A percentile compares a stretch with the other conserved stretches of the same genome.
These are phyloP conservation scores for Prunus kanzakura DNA, from an alignment of 306 rosid species.

Conservation along the genomic window DNA sequence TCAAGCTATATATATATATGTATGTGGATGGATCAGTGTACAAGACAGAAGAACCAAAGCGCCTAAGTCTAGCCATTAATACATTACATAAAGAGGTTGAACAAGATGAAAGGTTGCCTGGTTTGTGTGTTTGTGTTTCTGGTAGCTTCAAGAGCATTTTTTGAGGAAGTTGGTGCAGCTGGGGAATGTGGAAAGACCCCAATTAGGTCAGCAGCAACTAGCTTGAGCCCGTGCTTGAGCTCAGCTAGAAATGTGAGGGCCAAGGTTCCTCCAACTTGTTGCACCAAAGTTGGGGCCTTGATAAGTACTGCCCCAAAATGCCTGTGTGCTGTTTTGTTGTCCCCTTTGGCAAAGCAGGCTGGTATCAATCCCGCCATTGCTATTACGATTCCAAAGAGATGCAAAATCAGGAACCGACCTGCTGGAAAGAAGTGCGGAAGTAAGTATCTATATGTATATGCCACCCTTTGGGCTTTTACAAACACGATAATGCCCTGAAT, in stretches of 20 bases:
- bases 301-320: conserved; percentile 60
- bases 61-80: neutral
- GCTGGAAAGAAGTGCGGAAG: conserved; percentile 90
- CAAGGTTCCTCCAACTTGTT: conserved; percentile 64
- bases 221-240: conserved; percentile 68
- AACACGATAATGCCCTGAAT: neutral
- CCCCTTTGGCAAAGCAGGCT: conserved; percentile 78
- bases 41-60: neutral
- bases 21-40: neutral
- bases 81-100: neutral
- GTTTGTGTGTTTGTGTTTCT: conserved; percentile 20
- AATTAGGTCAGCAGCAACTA: conserved; percentile 69
- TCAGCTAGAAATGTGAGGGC: conserved; percentile 51
- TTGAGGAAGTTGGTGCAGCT: conserved; percentile 43
- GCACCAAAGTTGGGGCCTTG: conserved; percentile 61
- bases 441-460: conserved; percentile 31
- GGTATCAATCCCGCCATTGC: conserved; percentile 73
- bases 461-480: neutral
- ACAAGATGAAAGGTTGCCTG: conserved; percentile 6
- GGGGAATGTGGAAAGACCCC: conserved; percentile 86
- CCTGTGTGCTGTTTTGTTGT: conserved; percentile 74
- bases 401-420: conserved; percentile 78
- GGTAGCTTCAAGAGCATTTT: conserved; percentile 9
- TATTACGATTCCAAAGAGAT: conserved; percentile 74
- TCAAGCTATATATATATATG: neutral